These are phyloP conservation scores for Podospora tetraspora DNA, from an alignment of 495 filamentous ascomycete species.

Conservation along the genomic window DNA sequence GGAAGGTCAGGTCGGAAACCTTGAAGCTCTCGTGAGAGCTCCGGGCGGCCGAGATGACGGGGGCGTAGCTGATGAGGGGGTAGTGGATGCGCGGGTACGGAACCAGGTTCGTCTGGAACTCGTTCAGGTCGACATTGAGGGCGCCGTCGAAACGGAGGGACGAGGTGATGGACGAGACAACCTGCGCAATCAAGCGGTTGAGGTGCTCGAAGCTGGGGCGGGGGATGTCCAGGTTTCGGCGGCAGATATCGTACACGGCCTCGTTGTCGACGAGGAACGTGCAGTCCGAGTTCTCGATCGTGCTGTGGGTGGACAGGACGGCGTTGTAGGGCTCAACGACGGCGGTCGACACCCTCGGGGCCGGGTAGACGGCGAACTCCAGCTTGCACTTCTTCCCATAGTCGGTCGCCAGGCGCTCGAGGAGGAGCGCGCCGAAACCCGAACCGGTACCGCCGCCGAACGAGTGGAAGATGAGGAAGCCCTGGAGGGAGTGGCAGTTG, in stretches of 20 bases:
- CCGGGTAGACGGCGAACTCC: conserved; percentile 85
- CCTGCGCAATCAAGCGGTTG: conserved; percentile 86
- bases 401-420: conserved; percentile 82
- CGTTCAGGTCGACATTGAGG: conserved; percentile 86
- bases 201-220: conserved; percentile 82
- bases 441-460: conserved; percentile 91
- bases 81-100: conserved; percentile 91
- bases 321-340: conserved; percentile 94
- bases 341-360: conserved; percentile 77
- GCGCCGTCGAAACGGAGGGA: conserved; percentile 87
- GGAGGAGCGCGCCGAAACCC: conserved; percentile 79
- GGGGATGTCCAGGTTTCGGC: conserved; percentile 80
- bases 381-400: conserved; percentile 95
- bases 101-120: conserved; percentile 93
- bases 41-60: conserved; percentile 75
- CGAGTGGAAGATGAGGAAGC: conserved; percentile 91
- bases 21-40: conserved; percentile 89
- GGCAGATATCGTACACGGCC: conserved; percentile 89
- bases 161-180: conserved; percentile 86
- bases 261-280: conserved; percentile 93
- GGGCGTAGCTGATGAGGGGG: conserved; percentile 83
- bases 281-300: conserved; percentile 89
- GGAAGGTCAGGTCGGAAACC: conserved; percentile 79
- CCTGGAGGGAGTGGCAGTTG: conserved; percentile 86
- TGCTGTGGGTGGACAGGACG: conserved; percentile 86